Evolutionary conservation across 2,329 filamentous ascomycete species (phyloP).

Genomic region (Phaeophleospora eucalypticola): DNA sequence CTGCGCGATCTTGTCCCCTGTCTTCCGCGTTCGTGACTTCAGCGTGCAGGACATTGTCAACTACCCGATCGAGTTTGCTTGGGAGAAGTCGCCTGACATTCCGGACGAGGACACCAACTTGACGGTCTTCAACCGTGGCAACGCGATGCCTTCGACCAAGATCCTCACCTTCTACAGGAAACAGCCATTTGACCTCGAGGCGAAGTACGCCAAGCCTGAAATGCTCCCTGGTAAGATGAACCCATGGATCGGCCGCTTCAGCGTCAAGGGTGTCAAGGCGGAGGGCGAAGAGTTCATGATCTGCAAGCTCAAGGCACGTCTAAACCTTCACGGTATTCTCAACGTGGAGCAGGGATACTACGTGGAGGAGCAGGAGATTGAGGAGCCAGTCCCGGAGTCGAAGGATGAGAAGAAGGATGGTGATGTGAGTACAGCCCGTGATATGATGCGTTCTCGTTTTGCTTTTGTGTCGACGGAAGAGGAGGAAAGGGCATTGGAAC

Average conservation of each 20-base stretch:
- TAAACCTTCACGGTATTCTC: conserved; percentile 93
- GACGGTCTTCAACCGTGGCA: conserved; percentile 95
- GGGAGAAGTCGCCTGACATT: conserved; percentile 98
- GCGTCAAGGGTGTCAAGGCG: conserved; percentile 94
- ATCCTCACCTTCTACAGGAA: conserved; percentile 99
- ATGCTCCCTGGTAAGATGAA: conserved; percentile 81
- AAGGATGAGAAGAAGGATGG: conserved; percentile 57
- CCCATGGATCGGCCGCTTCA: conserved; percentile 96
- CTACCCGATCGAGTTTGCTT: conserved; percentile 97
- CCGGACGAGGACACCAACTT: conserved; percentile 97
- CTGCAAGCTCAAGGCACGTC: conserved; percentile 96
- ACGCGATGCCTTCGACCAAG: conserved; percentile 96
- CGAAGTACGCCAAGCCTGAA: conserved; percentile 84
- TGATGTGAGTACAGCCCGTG: conserved; percentile 58
- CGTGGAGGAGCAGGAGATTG: conserved; percentile 95
- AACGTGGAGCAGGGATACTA: conserved; percentile 98
- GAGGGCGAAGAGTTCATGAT: conserved; percentile 98
- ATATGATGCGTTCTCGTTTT: conserved; percentile 17
- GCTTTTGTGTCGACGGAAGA: conserved; percentile 23
- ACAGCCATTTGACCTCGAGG: conserved; percentile 94
- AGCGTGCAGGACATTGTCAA: conserved; percentile 94
- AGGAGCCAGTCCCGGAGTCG: conserved; percentile 81
- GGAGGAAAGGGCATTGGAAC: conserved; percentile 15
- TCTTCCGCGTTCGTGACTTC: conserved; percentile 98
- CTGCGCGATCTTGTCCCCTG: conserved; percentile 93